A percentile compares a stretch with the other conserved stretches of the same genome.
These are phyloP conservation scores for Curvularia eragrostidis DNA, from an alignment of 2,329 filamentous ascomycete genomes.

Conservation along the genomic window DNA sequence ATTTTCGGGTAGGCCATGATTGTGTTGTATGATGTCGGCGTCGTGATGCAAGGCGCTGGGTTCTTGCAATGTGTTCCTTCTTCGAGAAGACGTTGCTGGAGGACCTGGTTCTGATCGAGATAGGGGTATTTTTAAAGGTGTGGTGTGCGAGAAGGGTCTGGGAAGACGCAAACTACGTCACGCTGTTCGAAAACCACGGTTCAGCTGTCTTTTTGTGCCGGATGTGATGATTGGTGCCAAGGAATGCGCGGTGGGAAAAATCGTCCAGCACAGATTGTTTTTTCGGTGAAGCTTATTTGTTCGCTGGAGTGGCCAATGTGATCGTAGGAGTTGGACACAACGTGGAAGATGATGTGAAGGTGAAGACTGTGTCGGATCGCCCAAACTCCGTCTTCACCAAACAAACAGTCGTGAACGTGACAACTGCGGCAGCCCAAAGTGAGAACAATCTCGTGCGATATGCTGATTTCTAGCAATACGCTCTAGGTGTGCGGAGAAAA, in stretches of 20 bases:
- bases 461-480: neutral
- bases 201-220: slow-evolving; percentile 5
- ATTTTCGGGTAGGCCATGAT: slow-evolving; percentile 21
- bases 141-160: slow-evolving; percentile 1
- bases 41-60: neutral
- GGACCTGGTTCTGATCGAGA: neutral
- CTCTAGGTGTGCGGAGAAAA: slow-evolving; percentile 4
- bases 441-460: neutral
- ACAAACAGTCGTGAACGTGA: neutral
- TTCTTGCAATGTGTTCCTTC: neutral
- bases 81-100: neutral
- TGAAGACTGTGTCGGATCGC: slow-evolving; percentile 2
- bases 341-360: neutral
- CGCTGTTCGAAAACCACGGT: slow-evolving; percentile 8
- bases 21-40: neutral
- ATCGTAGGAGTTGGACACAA: neutral
- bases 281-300: neutral
- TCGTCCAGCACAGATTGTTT: neutral
- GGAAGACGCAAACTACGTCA: slow-evolving; percentile 2
- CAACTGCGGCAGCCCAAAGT: neutral
- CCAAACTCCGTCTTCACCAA: slow-evolving; percentile 1
- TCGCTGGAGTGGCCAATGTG: neutral
- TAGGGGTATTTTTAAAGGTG: neutral
- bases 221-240: slow-evolving; percentile 6
- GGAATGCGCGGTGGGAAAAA: neutral